Conservation (phyloP, 2,329 filamentous ascomycete species). For the Fusarium drepaniforme region DNA sequence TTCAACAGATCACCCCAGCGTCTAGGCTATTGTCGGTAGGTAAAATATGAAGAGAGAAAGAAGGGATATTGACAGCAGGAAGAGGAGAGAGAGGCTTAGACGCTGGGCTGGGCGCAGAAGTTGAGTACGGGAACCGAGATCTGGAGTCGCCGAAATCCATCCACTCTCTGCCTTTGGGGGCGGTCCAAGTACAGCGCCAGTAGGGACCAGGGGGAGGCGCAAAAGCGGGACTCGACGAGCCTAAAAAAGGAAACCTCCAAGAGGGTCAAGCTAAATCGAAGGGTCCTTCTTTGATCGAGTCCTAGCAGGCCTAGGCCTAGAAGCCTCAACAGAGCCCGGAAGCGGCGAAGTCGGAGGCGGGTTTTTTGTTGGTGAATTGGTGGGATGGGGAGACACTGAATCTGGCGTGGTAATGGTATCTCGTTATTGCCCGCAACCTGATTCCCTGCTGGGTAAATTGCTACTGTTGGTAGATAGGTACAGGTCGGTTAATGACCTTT, state of each 20-base stretch:
- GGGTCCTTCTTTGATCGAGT: conserved; percentile 4
- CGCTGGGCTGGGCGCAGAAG: conserved; percentile 10
- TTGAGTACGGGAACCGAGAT: conserved; percentile 25
- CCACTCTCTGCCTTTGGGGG: conserved; percentile 24
- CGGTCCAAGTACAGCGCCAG: background rate
- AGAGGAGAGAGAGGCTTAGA: conserved; percentile 6
- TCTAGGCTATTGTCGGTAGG: background rate
- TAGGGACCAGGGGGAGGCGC: conserved; percentile 32
- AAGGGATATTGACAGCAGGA: conserved; percentile 7
- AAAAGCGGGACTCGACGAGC: conserved; percentile 31
- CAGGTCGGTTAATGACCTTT: background rate
- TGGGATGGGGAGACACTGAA: background rate
- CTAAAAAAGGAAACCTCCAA: conserved; percentile 23
- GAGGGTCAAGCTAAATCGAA: conserved; percentile 1
- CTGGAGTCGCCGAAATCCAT: conserved; percentile 36
- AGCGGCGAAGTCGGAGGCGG: background rate
- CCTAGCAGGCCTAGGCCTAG: conserved; percentile 3
- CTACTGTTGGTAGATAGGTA: background rate
- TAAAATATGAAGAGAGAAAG: background rate
- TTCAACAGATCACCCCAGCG: background rate
- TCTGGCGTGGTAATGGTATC: background rate
- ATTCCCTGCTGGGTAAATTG: background rate
- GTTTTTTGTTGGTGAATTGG: background rate
- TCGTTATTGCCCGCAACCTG: background rate
- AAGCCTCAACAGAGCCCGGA: background rate